These are phyloP conservation scores for Chlamydomonas sp. DNA, from an alignment of 139 green algal genomes.

Conservation along the genomic window DNA sequence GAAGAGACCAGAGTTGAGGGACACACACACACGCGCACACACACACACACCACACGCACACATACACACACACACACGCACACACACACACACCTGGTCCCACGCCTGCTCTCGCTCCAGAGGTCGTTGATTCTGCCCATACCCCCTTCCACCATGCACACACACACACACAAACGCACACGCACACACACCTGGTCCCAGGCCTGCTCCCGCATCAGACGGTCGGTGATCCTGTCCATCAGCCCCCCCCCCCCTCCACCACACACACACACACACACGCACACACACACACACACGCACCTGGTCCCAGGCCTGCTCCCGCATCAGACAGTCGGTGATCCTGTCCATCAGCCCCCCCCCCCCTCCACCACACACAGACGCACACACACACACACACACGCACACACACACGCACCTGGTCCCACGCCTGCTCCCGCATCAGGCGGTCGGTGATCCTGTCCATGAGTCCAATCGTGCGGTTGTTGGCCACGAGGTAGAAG, in stretches of 20 bases:
- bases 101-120: constrained; percentile 6
- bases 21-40: too few relatives aligned
- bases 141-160: too few relatives aligned
- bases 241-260: too few relatives aligned
- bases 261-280: too few relatives aligned
- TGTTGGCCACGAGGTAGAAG: constrained; percentile 55
- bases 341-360: too few relatives aligned
- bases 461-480: constrained; percentile 46
- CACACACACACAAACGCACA: constrained; percentile 14
- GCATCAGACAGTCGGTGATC: not conserved
- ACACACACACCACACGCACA: too few relatives aligned
- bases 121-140: not conserved
- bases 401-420: constrained; percentile 31
- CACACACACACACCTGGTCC: not conserved
- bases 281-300: not conserved
- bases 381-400: too few relatives aligned
- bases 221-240: constrained; percentile 49
- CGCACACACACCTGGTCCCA: constrained; percentile 42
- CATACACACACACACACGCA: too few relatives aligned
- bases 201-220: constrained; percentile 31
- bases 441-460: constrained; percentile 44
- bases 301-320: constrained; percentile 8
- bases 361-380: too few relatives aligned
- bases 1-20: constrained; percentile 68
- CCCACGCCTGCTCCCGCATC: constrained; percentile 35